Percentiles rank a stretch among this genome's conserved stretches.
Evolutionary conservation across 805 yeast species (phyloP).

Genomic region (Ogataea trehaloabstinens): DNA sequence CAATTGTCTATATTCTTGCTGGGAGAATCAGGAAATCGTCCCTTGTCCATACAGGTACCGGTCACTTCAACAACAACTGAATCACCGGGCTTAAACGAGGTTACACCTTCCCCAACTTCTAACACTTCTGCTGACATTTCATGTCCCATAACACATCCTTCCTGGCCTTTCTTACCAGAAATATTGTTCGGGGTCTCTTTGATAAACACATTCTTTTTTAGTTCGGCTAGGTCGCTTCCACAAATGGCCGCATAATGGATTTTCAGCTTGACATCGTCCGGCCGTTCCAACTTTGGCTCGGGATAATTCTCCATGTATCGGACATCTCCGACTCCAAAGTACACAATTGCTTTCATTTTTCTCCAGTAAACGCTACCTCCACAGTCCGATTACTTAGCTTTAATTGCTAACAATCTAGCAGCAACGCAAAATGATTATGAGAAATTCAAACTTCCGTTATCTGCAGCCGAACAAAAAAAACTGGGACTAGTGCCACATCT

Average conservation of each 20-base stretch:
- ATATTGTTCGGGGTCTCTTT: constrained; percentile 22
- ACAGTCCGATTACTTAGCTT: no score
- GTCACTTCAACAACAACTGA: constrained; percentile 45
- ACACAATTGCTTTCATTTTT: constrained; percentile 24
- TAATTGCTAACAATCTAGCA: no score
- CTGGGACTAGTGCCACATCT: no score
- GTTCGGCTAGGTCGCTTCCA: constrained; percentile 55
- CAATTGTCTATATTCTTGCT: constrained; percentile 31
- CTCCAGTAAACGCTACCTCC: neutral
- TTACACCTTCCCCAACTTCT: constrained; percentile 44
- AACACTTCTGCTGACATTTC: constrained; percentile 45
- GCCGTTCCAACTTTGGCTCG: constrained; percentile 35
- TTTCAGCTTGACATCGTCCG: constrained; percentile 42
- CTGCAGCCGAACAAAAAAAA: no score
- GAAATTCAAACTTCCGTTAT: no score
- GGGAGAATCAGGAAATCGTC: constrained; percentile 18
- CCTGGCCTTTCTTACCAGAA: constrained; percentile 7
- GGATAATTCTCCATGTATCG: constrained; percentile 19
- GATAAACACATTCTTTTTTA: constrained; percentile 22
- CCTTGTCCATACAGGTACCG: constrained; percentile 47
- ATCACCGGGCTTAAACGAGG: constrained; percentile 44
- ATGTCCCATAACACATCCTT: constrained; percentile 40
- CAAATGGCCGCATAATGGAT: constrained; percentile 56
- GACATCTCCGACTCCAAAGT: constrained; percentile 20
- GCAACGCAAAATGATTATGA: no score